Evolutionary conservation across 129 eudicot species (phyloP), one percentile per base, ranked within the genome.

Genomic region (Artemisia tridentata): DNA sequence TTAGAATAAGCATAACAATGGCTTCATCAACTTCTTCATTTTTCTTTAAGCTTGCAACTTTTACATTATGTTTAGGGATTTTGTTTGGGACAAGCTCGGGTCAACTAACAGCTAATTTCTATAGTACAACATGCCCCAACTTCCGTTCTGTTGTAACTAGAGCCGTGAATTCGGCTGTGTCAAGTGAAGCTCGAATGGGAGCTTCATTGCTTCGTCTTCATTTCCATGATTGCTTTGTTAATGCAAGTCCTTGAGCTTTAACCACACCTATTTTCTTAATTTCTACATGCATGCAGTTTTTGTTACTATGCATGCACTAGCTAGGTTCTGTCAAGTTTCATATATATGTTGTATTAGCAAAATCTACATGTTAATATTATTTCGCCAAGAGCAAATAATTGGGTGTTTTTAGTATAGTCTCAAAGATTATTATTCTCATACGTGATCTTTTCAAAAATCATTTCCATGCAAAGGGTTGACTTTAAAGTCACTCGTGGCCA

Each of bases 221-320:
- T 54, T 83, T 80, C 52, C 88, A 84, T 60, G 88, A 84, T 60
- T 84, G 88, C 63, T 84, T 84, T 59, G 88, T 84, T 50, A 77
- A 84, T 68, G 88, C 70, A 80, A 72, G 88, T 73, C 23, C 47
- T 17, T 10, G 3, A 27, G 31, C 20, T 73, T 4, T 38, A 8
- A 74, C 20, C 4, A 4, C 9, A 25, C 11, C 48, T 17, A 1
- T 68, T 49, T 25, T n/a, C 17, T 29, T 4, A 29, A 27, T 10
- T 51, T 20, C 9, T 47, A 1, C 41, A 9, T 19, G 13, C 62
- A 16, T 17, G n/a, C 13, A 46, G 25, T 34, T 16, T 5, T 4
- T 2, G 11, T 2, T 14, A 63, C 0, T 34, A 31, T 38, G 45
- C 45, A 13, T 61, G 31, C 47, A 51, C 13, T 51, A 15, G n/a